Evolutionary conservation across 192 early-diverging fungal genomes (phyloP), one percentile per base, ranked within the genome.

Genomic region (Backusella morwellensis): DNA sequence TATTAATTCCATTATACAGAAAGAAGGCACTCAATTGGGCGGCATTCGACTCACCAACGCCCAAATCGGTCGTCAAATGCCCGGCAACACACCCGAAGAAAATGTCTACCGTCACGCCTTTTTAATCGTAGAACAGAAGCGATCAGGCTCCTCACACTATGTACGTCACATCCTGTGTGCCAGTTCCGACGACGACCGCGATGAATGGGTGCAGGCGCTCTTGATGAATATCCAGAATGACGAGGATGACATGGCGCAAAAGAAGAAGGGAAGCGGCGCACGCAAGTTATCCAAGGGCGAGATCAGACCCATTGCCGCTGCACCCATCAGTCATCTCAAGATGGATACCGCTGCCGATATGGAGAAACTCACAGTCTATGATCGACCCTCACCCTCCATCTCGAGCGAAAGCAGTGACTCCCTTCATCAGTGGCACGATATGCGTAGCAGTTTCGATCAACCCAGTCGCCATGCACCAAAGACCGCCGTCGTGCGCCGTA

Each of bases 181-280:
- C 12, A 95, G 95, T n/a, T 93, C 91, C 23, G 96, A 97, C 74
- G 78, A 86, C 50, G 97, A 99, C 74, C 87, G 97, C 40, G 96
- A 97, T 82, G 92, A 93, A 44, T 99, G 97, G 97, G 92, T 99
- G 2, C 88, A 90, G 68, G 90, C 91, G 1, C 74, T 97, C 66
- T 41, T 84, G 50, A 74, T 85, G 34, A 82, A 87, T 68, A 80
- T 89, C 70, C 42, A 72, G 4, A 34, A 50, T 2, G 70, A 66
- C 19, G 41, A 75, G 2, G 41, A 68, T 2, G 26, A 23, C 17
- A 8, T 29, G n/a, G 9, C 59, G 2, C 23, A 32, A 6, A 68
- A 44, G 6, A 26, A 40, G 36, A 72, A 78, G 32, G 26, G 12
- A 26, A 71, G 56, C 0, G 74, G 76, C 34, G 56, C 35, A 35